Evolutionary conservation across 306 rosid genomes (phyloP).

Genomic region (Ormosia semicastrata): DNA sequence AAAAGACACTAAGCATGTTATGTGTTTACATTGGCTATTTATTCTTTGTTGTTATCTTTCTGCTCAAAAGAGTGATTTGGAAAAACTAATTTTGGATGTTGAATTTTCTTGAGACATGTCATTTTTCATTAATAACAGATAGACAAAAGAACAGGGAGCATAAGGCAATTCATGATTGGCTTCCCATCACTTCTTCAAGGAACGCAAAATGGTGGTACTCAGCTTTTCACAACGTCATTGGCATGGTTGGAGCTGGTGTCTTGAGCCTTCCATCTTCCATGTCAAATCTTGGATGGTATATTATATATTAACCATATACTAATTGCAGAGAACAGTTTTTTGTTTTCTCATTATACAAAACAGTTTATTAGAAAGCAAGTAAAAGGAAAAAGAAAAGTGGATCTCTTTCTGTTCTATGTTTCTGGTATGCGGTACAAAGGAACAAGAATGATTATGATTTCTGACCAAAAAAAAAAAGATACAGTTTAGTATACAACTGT

Average conservation of each 20-base stretch:
- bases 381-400: not conserved
- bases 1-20: not conserved
- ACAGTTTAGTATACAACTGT: no score
- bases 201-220: slow-evolving; percentile 88
- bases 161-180: slow-evolving; percentile 72
- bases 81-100: not conserved
- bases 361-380: not conserved
- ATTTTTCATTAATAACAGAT: not conserved
- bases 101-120: not conserved
- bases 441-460: not conserved
- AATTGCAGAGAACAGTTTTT: not conserved
- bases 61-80: not conserved
- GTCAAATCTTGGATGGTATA: slow-evolving; percentile 71
- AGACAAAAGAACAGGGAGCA: slow-evolving; percentile 26
- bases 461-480: no score
- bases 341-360: not conserved
- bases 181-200: slow-evolving; percentile 77
- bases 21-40: not conserved
- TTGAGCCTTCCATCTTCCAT: slow-evolving; percentile 75
- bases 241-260: slow-evolving; percentile 88
- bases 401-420: not conserved
- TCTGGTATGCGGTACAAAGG: not conserved
- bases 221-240: slow-evolving; percentile 77
- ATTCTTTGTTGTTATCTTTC: not conserved
- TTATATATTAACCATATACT: not conserved